Base-by-base conservation (phyloP, 768 basidiomycete species). In the Trametes gibbosa region DNA sequence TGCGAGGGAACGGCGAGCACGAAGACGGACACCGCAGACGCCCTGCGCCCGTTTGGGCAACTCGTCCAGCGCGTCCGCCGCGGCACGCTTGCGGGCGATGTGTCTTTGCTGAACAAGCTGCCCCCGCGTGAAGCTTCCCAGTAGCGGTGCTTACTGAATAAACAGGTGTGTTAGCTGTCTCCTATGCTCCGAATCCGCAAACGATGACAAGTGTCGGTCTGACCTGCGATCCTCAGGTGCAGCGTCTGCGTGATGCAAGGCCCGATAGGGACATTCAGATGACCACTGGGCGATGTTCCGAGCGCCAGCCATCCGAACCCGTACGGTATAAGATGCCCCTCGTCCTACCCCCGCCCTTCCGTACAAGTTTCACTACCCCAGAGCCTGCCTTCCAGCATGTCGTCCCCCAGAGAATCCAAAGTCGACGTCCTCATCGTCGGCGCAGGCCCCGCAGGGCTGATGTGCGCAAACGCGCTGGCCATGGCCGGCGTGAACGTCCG, bases 391-490 rank as follows among this genome's bases (percentile, higher is more conserved):
- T 14, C 25, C 55, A 49, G 12, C 19, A 56, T 56, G 55, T 27
- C 55, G 23, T 14, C 37, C 13, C 24, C 39, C n/a, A 32, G 68
- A 52, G 74, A 77, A 59, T 74, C 75, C n/a, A 59, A 73, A 1
- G 78, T 84, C 53, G 84, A 87, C 67, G 84, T 86, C 19, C 76
- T 87, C 59, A 71, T 87, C 51, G 74, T 86, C 57, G 85, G 85
- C 23, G 85, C 85, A 5, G 85, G 84, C 7, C 81, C 80, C 3
- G 75, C 79, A 1, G 83, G 89, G 2, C 69, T 90, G 3, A 89
- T 91, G 86, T 86, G 84, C 58, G 82, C 82, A 24, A 84, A 86
- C 66, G 85, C 79, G 2, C 77, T 89, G 34, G 79, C 77, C 9
- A 77, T 67, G 42, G 82, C 83, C 8, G 85, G 85, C 0, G 72